Percentiles rank a stretch among this genome's conserved stretches.
Conservation (phyloP, 2,329 filamentous ascomycete species). For the Xylariaceae sp. region DNA sequence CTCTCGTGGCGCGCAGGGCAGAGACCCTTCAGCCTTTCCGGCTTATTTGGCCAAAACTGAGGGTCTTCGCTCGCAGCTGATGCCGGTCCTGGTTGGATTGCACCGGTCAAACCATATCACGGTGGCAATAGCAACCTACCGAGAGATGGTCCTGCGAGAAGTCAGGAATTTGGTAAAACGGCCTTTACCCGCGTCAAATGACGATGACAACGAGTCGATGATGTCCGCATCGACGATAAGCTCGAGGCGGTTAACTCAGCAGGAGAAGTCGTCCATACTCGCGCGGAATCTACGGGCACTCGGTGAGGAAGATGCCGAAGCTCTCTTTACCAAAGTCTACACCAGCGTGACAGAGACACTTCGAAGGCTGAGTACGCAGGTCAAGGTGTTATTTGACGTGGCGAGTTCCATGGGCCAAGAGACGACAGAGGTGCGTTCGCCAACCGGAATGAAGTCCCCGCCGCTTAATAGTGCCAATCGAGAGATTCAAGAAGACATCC, state of each 20-base stretch:
- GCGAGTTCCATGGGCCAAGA: slow-evolving; percentile 61
- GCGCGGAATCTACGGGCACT: slow-evolving; percentile 81
- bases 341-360: slow-evolving; percentile 81
- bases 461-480: slow-evolving; percentile 40
- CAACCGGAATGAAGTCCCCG: slow-evolving; percentile 40
- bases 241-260: slow-evolving; percentile 62
- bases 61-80: slow-evolving; percentile 61
- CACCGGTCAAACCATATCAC: slow-evolving; percentile 73
- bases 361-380: slow-evolving; percentile 77
- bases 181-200: slow-evolving; percentile 83
- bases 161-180: slow-evolving; percentile 77
- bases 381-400: slow-evolving; percentile 90
- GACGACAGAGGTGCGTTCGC: slow-evolving; percentile 34
- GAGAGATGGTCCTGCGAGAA: slow-evolving; percentile 77
- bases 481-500: slow-evolving; percentile 63
- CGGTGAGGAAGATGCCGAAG: slow-evolving; percentile 77
- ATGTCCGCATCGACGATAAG: slow-evolving; percentile 74
- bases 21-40: slow-evolving; percentile 63
- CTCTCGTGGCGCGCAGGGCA: slow-evolving; percentile 56
- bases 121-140: slow-evolving; percentile 74
- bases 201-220: slow-evolving; percentile 88
- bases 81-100: slow-evolving; percentile 68
- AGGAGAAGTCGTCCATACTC: slow-evolving; percentile 83
- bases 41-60: slow-evolving; percentile 70
- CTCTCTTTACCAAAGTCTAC: slow-evolving; percentile 75